Conservation (phyloP, 1,284 basidiomycete species). For the Anthracocystis setariae region DNA sequence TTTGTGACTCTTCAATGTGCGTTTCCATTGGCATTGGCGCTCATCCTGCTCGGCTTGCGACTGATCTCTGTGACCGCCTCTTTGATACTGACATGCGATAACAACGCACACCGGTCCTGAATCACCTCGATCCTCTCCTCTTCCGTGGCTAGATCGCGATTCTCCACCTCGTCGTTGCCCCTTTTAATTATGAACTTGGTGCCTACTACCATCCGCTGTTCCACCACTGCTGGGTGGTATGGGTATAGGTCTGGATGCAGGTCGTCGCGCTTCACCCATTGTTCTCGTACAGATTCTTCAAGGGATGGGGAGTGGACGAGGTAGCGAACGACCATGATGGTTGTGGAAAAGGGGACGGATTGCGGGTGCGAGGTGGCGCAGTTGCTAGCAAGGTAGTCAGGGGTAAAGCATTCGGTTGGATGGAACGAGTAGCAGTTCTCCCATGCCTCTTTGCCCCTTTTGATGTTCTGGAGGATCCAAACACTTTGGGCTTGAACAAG, state of each 20-base stretch:
- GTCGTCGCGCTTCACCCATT: constrained; percentile 6
- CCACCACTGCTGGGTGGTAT: constrained; percentile 32
- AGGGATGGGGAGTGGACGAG: not conserved
- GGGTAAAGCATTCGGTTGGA: constrained; percentile 12
- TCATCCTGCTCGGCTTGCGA: constrained; percentile 22
- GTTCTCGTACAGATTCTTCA: not conserved
- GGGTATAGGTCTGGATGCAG: constrained; percentile 25
- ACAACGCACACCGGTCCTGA: constrained; percentile 28
- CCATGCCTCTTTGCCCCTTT: constrained; percentile 14
- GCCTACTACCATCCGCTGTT: constrained; percentile 29
- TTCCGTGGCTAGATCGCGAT: constrained; percentile 9
- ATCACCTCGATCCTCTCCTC: constrained; percentile 28
- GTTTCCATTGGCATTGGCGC: not conserved
- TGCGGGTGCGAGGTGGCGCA: constrained; percentile 9
- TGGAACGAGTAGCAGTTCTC: constrained; percentile 35
- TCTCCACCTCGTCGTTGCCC: constrained; percentile 1
- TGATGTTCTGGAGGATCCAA: constrained; percentile 32
- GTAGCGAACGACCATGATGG: constrained; percentile 28
- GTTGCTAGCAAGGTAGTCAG: constrained; percentile 25
- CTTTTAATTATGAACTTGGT: constrained; percentile 20
- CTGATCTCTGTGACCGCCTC: constrained; percentile 23
- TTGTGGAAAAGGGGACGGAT: constrained; percentile 19
- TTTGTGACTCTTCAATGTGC: too few relatives aligned
- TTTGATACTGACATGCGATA: constrained; percentile 9
- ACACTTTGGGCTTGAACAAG: not conserved